These are phyloP conservation scores for Corchorus capsularis DNA, from an alignment of 345 rosid genomes.

Conservation along the genomic window DNA sequence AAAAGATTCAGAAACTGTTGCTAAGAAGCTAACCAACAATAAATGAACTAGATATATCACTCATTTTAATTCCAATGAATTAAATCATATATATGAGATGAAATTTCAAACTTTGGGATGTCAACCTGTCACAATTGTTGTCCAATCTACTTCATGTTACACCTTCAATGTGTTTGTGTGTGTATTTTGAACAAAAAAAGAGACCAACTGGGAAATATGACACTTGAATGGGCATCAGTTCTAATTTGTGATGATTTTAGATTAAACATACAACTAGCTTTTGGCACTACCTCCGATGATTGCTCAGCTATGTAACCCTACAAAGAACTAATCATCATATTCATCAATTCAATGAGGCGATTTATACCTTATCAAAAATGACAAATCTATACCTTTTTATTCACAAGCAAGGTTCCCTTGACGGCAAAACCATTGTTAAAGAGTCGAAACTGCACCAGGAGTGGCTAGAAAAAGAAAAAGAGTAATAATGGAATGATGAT, in stretches of 20 bases:
- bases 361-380: neutral
- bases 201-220: neutral
- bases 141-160: no score
- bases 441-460: conserved; percentile 78
- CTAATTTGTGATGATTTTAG: neutral
- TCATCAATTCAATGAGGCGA: neutral
- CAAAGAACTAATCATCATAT: neutral
- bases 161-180: no score
- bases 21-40: neutral
- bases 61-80: neutral
- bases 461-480: conserved; percentile 49
- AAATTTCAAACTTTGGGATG: neutral
- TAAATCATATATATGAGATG: no score
- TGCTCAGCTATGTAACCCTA: neutral
- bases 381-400: conserved; percentile 54
- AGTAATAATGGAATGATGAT: conserved; percentile 11
- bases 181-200: no score
- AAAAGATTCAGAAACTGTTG: neutral
- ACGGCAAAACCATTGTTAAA: conserved; percentile 66
- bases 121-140: neutral
- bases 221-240: neutral
- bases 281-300: neutral
- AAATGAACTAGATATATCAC: neutral
- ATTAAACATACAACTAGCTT: no score
- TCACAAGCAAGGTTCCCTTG: conserved; percentile 78